Percentiles rank a stretch among this genome's conserved stretches.
These are phyloP conservation scores for Pulveroboletus sp. DNA, from an alignment of 768 basidiomycete genomes.

Conservation along the genomic window DNA sequence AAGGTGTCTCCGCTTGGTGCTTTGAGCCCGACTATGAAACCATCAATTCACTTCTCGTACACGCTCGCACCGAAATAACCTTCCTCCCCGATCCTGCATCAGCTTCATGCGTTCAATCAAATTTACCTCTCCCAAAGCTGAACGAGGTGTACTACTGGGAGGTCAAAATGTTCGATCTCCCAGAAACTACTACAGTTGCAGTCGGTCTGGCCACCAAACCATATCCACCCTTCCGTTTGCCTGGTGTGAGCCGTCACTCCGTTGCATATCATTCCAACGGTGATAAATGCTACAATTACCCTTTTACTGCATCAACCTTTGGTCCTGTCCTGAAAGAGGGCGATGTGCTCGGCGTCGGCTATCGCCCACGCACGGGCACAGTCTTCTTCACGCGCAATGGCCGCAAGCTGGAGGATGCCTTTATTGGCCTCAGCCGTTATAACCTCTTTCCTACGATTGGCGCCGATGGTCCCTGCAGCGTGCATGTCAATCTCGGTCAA, in stretches of 20 bases:
- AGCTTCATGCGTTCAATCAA: constrained; percentile 92
- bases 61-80: constrained; percentile 94
- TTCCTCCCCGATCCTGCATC: constrained; percentile 96
- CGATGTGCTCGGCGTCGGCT: constrained; percentile 93
- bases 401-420: constrained; percentile 94
- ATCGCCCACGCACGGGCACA: constrained; percentile 91
- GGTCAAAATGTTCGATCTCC: constrained; percentile 98
- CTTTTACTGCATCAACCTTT: constrained; percentile 81
- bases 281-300: constrained; percentile 96
- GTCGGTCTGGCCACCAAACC: constrained; percentile 96
- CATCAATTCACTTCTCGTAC: constrained; percentile 86
- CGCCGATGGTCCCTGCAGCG: constrained; percentile 91
- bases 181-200: constrained; percentile 78
- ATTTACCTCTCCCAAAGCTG: constrained; percentile 91
- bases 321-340: constrained; percentile 87
- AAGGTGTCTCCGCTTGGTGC: constrained; percentile 98
- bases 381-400: constrained; percentile 99
- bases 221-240: constrained; percentile 89
- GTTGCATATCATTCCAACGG: constrained; percentile 96
- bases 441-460: constrained; percentile 98
- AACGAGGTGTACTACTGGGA: constrained; percentile 99
- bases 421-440: constrained; percentile 80
- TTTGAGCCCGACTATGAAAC: constrained; percentile 99
- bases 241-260: constrained; percentile 80
- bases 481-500: constrained; percentile 97